Percentiles rank a stretch among this genome's conserved stretches.
Conservation (phyloP, 768 basidiomycete genomes). For the Mycena epipterygia region DNA sequence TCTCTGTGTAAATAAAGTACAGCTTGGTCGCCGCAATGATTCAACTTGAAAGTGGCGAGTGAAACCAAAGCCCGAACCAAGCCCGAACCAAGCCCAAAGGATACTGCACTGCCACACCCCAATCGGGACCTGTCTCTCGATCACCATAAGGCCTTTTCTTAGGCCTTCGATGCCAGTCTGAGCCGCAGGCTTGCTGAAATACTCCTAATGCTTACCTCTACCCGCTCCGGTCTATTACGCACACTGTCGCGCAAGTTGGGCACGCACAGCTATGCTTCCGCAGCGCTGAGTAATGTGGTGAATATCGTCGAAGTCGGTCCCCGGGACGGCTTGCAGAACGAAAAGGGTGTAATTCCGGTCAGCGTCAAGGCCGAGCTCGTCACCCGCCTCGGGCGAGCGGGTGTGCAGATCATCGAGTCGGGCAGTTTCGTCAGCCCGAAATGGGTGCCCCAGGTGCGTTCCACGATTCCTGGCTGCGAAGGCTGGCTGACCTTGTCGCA, state of each 20-base stretch:
- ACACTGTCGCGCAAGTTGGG: not conserved
- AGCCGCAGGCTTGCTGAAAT: no score
- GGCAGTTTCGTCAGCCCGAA: constrained; percentile 95
- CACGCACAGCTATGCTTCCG: constrained; percentile 39
- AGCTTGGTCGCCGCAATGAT: no score
- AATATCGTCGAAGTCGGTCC: constrained; percentile 93
- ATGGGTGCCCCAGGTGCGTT: constrained; percentile 88
- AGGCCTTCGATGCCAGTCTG: no score
- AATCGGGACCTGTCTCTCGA: no score
- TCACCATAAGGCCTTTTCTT: no score
- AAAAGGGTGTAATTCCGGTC: constrained; percentile 78
- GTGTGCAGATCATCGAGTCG: constrained; percentile 79
- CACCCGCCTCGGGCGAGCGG: constrained; percentile 77
- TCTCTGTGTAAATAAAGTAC: no score
- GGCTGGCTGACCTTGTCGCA: constrained; percentile 43
- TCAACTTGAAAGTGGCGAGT: no score
- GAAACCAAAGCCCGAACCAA: no score
- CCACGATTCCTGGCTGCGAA: no score
- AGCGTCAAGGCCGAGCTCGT: constrained; percentile 86
- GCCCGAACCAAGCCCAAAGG: no score
- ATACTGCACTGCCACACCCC: no score
- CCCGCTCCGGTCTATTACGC: not conserved
- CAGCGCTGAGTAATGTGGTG: constrained; percentile 52
- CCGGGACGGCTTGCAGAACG: constrained; percentile 93
- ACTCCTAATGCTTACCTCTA: not conserved